Percentiles rank a stretch among this genome's conserved stretches.
phyloP scores from a whole-genome alignment of 257 asterid species.

The Paulownia fortunei region DNA sequence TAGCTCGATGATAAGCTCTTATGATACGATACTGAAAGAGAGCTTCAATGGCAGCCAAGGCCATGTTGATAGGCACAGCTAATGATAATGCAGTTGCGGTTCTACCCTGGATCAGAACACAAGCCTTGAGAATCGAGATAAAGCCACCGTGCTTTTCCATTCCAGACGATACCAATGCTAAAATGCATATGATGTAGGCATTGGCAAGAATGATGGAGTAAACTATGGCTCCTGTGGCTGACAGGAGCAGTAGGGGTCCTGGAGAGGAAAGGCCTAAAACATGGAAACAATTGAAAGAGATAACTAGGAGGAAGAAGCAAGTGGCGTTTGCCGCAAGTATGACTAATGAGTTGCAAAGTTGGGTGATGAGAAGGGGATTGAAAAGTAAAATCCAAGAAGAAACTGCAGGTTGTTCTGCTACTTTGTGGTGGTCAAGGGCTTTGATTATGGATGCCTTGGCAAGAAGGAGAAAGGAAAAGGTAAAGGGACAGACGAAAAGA shows the following conservation, averaged over 20 bases:
- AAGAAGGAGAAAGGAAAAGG: slow-evolving; percentile 61
- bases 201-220: slow-evolving; percentile 62
- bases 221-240: slow-evolving; percentile 48
- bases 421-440: slow-evolving; percentile 28
- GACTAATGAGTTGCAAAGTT: slow-evolving; percentile 54
- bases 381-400: slow-evolving; percentile 41
- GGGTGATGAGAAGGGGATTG: slow-evolving; percentile 60
- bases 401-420: background rate
- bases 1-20: slow-evolving; percentile 32
- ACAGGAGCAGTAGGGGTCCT: slow-evolving; percentile 31
- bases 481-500: slow-evolving; percentile 40
- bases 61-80: slow-evolving; percentile 46
- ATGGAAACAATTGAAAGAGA: slow-evolving; percentile 47
- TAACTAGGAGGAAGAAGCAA: slow-evolving; percentile 47
- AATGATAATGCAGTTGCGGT: slow-evolving; percentile 61
- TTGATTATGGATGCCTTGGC: slow-evolving; percentile 53
- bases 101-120: slow-evolving; percentile 52
- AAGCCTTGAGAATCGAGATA: slow-evolving; percentile 52
- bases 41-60: slow-evolving; percentile 61
- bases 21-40: slow-evolving; percentile 66
- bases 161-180: slow-evolving; percentile 61
- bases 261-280: slow-evolving; percentile 42
- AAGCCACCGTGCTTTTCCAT: slow-evolving; percentile 54
- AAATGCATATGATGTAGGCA: slow-evolving; percentile 52
- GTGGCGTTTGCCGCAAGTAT: slow-evolving; percentile 59